These are phyloP conservation scores for Cerioporus squamosus DNA, from an alignment of 1,284 basidiomycete species.

Conservation along the genomic window DNA sequence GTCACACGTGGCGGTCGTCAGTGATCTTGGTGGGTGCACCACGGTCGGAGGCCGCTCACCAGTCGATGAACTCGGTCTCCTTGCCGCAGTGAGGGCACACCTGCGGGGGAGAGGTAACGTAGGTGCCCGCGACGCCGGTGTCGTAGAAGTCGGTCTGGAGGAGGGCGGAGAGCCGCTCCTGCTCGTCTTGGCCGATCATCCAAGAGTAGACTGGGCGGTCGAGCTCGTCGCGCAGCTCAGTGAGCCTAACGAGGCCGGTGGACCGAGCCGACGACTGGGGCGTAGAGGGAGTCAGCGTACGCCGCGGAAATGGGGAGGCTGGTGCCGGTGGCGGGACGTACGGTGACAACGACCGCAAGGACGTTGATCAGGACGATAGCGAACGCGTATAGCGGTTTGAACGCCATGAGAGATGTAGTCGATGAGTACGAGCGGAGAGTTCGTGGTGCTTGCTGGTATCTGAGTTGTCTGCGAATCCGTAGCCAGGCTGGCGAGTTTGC, in stretches of 20 bases:
- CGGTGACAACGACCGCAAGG: background rate
- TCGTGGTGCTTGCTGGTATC: too few relatives aligned
- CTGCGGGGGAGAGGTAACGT: conserved; percentile 12
- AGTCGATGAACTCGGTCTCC: conserved; percentile 25
- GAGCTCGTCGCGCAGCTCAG: background rate
- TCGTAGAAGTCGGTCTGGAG: conserved; percentile 1
- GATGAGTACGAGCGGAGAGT: too few relatives aligned
- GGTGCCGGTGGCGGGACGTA: background rate
- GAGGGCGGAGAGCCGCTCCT: conserved; percentile 3
- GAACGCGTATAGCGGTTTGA: background rate
- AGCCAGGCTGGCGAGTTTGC: too few relatives aligned
- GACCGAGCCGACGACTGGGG: background rate
- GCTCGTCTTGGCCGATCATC: conserved; percentile 5
- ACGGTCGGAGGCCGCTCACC: conserved; percentile 1
- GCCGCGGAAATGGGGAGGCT: background rate
- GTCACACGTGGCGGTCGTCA: too few relatives aligned
- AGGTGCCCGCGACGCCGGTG: conserved; percentile 5
- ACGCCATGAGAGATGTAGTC: background rate
- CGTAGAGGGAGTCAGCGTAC: background rate
- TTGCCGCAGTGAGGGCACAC: conserved; percentile 17
- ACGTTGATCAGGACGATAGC: conserved; percentile 1
- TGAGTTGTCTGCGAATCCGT: too few relatives aligned
- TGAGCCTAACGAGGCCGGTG: background rate
- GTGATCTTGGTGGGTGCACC: background rate
- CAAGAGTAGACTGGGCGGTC: conserved; percentile 5